Evolutionary conservation across 192 early-diverging fungal species (phyloP), one percentile per base, ranked within the genome.

Genomic region (Blastocladiella britannica): DNA sequence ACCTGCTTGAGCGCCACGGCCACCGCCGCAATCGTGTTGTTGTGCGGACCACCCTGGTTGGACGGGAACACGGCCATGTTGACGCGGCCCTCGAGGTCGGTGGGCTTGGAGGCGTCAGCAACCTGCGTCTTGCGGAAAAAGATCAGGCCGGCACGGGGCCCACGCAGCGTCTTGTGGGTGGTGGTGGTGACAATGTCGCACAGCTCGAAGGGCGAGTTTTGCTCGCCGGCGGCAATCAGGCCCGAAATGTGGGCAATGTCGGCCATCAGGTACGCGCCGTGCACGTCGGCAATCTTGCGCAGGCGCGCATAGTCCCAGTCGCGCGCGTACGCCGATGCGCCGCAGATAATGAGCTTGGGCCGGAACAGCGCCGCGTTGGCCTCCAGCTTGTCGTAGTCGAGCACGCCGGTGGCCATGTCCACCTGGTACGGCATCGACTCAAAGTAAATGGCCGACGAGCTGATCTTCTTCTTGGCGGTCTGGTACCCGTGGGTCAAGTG

Each of bases 391-490:
- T 96, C 85, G 64, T 96, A 94, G 73, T 99, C 91, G 60, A 99
- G 75, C 56, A 83, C 64, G 59, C 96, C 96, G 57, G 87, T 94
- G 56, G 74, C 69, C 28, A 66, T 29, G 72, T 93, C 82, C 26
- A 97, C 88, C 67, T 92, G 91, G 78, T 99, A 99, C 55, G 93
- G 92, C 79, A 99, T 83, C 29, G 91, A 94, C 73, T 93, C 88
- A 74, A 97, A 99, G 85, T 94, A 97, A 77, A 99, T 96, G 30
- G 96, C 94, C 63, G 92, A 93, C 52, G 92, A 84, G 28, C 93
- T 96, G 65, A 99, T 88, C 88, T 97, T 99, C 82, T 96, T 99
- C 83, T 99, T 99, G 77, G 87, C 84, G 23, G 96, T 99, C 67
- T 93, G 91, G 72, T 95, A 94, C 29, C 96, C 96, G 75, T 99